phyloP scores from a whole-genome alignment of 2,329 filamentous ascomycete species.

The Verticillium zaregamsianum region DNA sequence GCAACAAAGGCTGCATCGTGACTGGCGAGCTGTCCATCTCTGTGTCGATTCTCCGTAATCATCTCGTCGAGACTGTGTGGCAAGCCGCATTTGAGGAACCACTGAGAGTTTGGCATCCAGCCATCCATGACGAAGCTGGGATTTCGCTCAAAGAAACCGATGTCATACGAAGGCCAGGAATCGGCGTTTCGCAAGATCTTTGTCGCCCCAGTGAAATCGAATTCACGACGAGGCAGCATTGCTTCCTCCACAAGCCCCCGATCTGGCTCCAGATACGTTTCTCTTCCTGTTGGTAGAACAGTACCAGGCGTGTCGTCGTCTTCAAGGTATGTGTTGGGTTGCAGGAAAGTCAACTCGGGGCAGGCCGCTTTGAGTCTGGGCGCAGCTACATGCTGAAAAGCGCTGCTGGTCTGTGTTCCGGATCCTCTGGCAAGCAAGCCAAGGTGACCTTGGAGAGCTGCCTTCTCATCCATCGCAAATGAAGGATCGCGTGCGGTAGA shows the following conservation, averaged over 20 bases:
- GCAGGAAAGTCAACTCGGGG: constrained; percentile 25
- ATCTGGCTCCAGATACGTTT: not conserved
- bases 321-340: constrained; percentile 34
- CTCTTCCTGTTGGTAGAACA: not conserved
- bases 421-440: not conserved
- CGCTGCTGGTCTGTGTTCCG: not conserved
- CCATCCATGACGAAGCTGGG: constrained; percentile 38
- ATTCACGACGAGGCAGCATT: not conserved
- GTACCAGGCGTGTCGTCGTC: constrained; percentile 20
- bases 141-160: constrained; percentile 30
- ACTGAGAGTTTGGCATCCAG: constrained; percentile 35
- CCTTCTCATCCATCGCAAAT: not conserved
- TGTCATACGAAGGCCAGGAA: constrained; percentile 25
- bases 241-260: not conserved
- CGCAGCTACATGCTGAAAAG: not conserved
- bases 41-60: constrained; percentile 9
- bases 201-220: not conserved
- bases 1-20: constrained; percentile 20
- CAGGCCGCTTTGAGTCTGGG: not conserved
- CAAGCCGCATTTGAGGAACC: constrained; percentile 28
- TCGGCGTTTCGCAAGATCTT: constrained; percentile 11
- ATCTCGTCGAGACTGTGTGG: constrained; percentile 27
- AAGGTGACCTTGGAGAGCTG: not conserved
- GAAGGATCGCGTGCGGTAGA: not conserved
- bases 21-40: not conserved